These are phyloP conservation scores for Lactarius trivialis DNA, from an alignment of 768 basidiomycete genomes.

Conservation along the genomic window DNA sequence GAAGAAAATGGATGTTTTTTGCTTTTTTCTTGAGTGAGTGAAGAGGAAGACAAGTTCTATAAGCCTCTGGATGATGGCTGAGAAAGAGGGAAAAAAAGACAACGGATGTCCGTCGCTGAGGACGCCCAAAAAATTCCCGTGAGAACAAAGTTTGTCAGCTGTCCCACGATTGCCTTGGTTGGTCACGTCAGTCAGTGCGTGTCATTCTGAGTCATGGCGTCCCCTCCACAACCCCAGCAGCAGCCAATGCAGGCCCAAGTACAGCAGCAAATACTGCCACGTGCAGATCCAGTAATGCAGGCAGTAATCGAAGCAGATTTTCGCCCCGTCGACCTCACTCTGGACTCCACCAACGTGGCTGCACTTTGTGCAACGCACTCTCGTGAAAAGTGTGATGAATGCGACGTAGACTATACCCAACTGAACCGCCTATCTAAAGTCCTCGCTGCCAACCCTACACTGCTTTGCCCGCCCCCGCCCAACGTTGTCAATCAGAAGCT, in stretches of 20 bases:
- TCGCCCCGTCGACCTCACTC: slow-evolving; percentile 46
- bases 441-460: slow-evolving; percentile 59
- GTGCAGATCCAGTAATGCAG: slow-evolving; percentile 66
- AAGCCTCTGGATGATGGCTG: slow-evolving; percentile 32
- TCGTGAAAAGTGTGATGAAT: slow-evolving; percentile 66
- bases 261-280: slow-evolving; percentile 41
- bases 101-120: neutral
- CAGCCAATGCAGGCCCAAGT: slow-evolving; percentile 24
- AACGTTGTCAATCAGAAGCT: slow-evolving; percentile 71
- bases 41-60: slow-evolving; percentile 31
- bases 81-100: slow-evolving; percentile 25
- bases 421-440: slow-evolving; percentile 74
- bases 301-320: slow-evolving; percentile 74
- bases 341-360: slow-evolving; percentile 47
- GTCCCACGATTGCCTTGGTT: neutral
- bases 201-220: slow-evolving; percentile 28
- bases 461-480: slow-evolving; percentile 76
- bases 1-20: slow-evolving; percentile 25
- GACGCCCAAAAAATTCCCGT: slow-evolving; percentile 16
- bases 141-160: slow-evolving; percentile 21
- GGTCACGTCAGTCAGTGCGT: neutral
- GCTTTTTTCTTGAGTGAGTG: slow-evolving; percentile 21
- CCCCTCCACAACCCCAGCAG: slow-evolving; percentile 30
- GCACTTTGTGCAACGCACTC: slow-evolving; percentile 64
- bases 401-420: slow-evolving; percentile 63